These are phyloP conservation scores for Geosmithia putterillii DNA, from an alignment of 2,329 filamentous ascomycete species.

Conservation along the genomic window DNA sequence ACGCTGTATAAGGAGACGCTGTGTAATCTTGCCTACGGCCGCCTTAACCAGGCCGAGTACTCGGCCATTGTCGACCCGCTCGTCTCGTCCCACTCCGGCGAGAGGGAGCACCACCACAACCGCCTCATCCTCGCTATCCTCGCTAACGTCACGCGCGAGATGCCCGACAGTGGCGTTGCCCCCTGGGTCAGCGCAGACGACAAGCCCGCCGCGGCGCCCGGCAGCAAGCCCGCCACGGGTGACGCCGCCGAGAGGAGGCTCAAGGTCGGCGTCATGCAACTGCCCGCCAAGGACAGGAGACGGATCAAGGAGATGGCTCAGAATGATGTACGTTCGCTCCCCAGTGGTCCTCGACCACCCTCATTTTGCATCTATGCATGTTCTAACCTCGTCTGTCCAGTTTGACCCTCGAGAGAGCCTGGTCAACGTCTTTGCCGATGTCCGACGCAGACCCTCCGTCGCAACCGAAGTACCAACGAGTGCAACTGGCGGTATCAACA, in stretches of 20 bases:
- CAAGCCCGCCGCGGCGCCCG: conserved; percentile 44
- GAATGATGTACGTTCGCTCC: conserved; percentile 36
- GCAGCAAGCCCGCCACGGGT: conserved; percentile 49
- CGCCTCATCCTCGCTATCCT: conserved; percentile 55
- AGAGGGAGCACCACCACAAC: conserved; percentile 54
- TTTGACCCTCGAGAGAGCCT: conserved; percentile 43
- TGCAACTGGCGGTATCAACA: conserved; percentile 60
- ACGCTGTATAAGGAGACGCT: conserved; percentile 50
- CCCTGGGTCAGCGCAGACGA: conserved; percentile 63
- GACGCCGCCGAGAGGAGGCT: conserved; percentile 54
- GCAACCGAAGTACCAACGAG: conserved; percentile 52
- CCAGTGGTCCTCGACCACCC: conserved; percentile 11
- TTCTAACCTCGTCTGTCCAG: conserved; percentile 17
- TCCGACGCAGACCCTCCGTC: conserved; percentile 30
- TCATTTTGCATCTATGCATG: not conserved
- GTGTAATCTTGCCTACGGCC: conserved; percentile 50
- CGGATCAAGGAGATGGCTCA: conserved; percentile 52
- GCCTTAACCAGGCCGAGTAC: conserved; percentile 50
- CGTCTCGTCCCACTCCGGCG: conserved; percentile 41
- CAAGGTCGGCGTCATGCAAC: conserved; percentile 59
- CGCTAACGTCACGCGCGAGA: conserved; percentile 56
- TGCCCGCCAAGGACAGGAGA: conserved; percentile 53
- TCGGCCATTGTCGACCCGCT: conserved; percentile 48
- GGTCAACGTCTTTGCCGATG: conserved; percentile 37
- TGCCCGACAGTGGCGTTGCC: conserved; percentile 55